These are phyloP conservation scores for Pythium aquatile DNA, from an alignment of 352 stramenopile genomes.

Conservation along the genomic window DNA sequence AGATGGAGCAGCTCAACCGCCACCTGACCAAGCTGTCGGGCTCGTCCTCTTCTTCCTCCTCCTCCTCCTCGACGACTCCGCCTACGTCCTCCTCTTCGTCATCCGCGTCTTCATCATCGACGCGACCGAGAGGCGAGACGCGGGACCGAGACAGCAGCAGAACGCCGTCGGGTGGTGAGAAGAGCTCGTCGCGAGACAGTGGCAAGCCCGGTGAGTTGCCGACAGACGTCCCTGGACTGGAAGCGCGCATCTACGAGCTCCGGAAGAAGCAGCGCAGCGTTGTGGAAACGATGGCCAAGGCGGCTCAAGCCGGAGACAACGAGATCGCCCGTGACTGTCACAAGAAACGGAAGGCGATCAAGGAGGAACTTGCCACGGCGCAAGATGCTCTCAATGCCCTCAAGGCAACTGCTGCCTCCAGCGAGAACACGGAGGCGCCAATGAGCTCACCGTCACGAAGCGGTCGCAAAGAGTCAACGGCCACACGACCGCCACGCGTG, in stretches of 20 bases:
- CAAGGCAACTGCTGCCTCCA: conserved; percentile 33
- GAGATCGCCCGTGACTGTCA: conserved; percentile 78
- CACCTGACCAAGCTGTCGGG: conserved; percentile 53
- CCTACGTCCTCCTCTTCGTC: conserved; percentile 31
- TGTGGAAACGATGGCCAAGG: conserved; percentile 73
- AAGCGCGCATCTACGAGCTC: conserved; percentile 72
- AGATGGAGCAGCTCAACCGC: conserved; percentile 85
- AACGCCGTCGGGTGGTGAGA: neutral
- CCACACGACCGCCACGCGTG: neutral
- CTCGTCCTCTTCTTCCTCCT: conserved; percentile 34
- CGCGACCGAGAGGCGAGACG: conserved; percentile 17
- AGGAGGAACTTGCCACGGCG: conserved; percentile 69
- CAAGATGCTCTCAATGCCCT: conserved; percentile 66
- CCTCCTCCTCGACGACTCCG: conserved; percentile 6
- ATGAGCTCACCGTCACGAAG: conserved; percentile 9
- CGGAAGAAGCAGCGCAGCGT: conserved; percentile 76
- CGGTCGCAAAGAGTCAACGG: conserved; percentile 17
- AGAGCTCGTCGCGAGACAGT: neutral
- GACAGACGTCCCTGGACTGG: conserved; percentile 50
- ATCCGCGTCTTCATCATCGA: conserved; percentile 22
- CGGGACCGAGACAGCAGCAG: conserved; percentile 17
- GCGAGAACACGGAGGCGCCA: conserved; percentile 4
- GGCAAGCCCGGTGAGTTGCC: conserved; percentile 36
- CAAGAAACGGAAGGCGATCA: conserved; percentile 66
- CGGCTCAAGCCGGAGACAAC: conserved; percentile 64